Conservation (phyloP, 257 asterid species). For the Schizonepeta tenuifolia region DNA sequence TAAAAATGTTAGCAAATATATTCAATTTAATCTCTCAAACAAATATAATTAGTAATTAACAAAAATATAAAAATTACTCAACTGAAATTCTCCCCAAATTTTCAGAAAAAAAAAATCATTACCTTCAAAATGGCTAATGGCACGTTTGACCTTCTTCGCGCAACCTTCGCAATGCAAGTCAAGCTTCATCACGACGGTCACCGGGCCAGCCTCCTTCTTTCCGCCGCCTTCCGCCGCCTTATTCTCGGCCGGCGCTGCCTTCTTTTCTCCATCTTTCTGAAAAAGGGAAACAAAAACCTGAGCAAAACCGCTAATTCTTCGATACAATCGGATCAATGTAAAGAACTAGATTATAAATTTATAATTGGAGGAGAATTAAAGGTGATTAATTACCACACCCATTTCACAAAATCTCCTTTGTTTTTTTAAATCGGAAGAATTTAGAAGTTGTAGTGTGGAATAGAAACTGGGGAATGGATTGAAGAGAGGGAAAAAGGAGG, state of each 20-base stretch:
- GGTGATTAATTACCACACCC: slow-evolving; percentile 69
- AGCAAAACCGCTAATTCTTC: slow-evolving; percentile 17
- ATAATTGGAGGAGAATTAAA: neutral
- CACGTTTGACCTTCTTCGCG: slow-evolving; percentile 79
- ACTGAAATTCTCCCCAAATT: neutral
- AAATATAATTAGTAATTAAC: too few relatives aligned
- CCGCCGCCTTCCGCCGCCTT: slow-evolving; percentile 54
- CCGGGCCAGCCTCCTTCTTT: slow-evolving; percentile 49
- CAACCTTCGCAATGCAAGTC: slow-evolving; percentile 97
- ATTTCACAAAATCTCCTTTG: slow-evolving; percentile 31
- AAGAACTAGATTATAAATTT: neutral
- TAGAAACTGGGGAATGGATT: slow-evolving; percentile 39
- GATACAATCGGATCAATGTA: neutral
- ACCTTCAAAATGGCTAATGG: slow-evolving; percentile 72
- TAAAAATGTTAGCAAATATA: too few relatives aligned
- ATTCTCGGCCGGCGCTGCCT: slow-evolving; percentile 45
- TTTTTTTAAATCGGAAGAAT: neutral
- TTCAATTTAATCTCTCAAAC: too few relatives aligned
- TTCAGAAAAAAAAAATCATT: slow-evolving; percentile 7
- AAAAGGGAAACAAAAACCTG: slow-evolving; percentile 26
- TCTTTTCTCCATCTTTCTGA: slow-evolving; percentile 75
- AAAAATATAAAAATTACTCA: neutral
- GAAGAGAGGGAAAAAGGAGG: slow-evolving; percentile 56
- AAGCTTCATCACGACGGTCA: slow-evolving; percentile 61
- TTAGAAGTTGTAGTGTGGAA: neutral